These are phyloP conservation scores for Thielaviopsis ethacetica DNA, from an alignment of 2,329 filamentous ascomycete species.

Conservation along the genomic window DNA sequence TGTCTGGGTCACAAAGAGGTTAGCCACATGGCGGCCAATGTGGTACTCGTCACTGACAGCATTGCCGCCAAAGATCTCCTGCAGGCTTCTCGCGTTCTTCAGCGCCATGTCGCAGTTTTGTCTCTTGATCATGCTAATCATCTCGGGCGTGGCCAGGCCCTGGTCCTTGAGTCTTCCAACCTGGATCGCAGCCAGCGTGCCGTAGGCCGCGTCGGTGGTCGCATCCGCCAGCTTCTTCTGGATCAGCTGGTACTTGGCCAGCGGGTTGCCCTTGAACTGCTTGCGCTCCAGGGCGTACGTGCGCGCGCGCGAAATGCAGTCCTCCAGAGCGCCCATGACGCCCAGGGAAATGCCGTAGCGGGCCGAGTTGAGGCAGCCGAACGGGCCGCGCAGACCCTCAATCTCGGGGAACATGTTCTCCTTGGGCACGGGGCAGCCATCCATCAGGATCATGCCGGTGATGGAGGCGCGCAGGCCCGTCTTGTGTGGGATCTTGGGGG, in stretches of 20 bases:
- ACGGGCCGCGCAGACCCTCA: conserved; percentile 75
- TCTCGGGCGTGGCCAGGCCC: conserved; percentile 76
- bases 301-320: conserved; percentile 66
- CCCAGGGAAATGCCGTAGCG: conserved; percentile 89
- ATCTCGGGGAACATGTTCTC: conserved; percentile 89
- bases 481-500: conserved; percentile 86
- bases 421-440: conserved; percentile 72
- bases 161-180: conserved; percentile 87
- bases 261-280: conserved; percentile 90
- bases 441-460: conserved; percentile 95
- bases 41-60: conserved; percentile 96
- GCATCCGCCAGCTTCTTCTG: conserved; percentile 98
- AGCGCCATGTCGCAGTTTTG: conserved; percentile 93
- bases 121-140: conserved; percentile 93
- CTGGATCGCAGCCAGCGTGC: conserved; percentile 77
- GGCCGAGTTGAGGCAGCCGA: conserved; percentile 86
- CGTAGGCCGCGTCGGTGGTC: conserved; percentile 76
- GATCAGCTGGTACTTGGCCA: conserved; percentile 90
- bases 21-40: conserved; percentile 88
- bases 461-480: conserved; percentile 83
- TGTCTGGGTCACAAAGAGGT: conserved; percentile 92
- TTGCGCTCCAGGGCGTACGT: conserved; percentile 82
- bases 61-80: conserved; percentile 95
- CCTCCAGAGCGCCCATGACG: conserved; percentile 84
- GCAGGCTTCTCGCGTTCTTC: conserved; percentile 59